Percentiles rank a stretch among this genome's conserved stretches.
Conservation (phyloP, 2,329 filamentous ascomycete species). For the Paracoccidioides lutzii region DNA sequence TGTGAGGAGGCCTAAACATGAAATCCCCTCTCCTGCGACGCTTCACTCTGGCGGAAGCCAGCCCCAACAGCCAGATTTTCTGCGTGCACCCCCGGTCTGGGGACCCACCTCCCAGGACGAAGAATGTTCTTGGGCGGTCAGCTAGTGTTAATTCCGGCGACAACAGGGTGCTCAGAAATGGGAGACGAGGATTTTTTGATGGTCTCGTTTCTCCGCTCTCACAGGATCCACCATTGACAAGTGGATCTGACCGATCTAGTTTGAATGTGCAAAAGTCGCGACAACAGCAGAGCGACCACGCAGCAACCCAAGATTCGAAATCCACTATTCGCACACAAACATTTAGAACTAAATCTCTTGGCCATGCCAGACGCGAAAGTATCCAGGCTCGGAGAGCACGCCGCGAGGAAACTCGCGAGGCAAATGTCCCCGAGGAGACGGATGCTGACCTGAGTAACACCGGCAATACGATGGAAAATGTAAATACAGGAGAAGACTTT, state of each 20-base stretch:
- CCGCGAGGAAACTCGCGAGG: conserved; percentile 58
- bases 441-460: conserved; percentile 59
- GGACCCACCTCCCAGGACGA: conserved; percentile 46
- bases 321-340: conserved; percentile 48
- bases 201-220: conserved; percentile 37
- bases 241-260: conserved; percentile 65
- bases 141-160: conserved; percentile 88
- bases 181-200: conserved; percentile 43
- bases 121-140: conserved; percentile 65
- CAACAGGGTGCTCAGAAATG: conserved; percentile 50
- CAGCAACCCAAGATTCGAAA: conserved; percentile 40
- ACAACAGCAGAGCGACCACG: conserved; percentile 32
- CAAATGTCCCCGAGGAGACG: conserved; percentile 81
- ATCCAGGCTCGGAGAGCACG: conserved; percentile 73
- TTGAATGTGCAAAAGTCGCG: conserved; percentile 31
- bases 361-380: conserved; percentile 79
- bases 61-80: conserved; percentile 62
- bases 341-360: conserved; percentile 70
- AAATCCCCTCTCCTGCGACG: conserved; percentile 41
- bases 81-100: conserved; percentile 59
- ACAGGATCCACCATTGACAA: conserved; percentile 59
- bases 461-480: conserved; percentile 38
- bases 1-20: conserved; percentile 50
- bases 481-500: conserved; percentile 55
- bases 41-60: conserved; percentile 47